Evolutionary conservation across 2,329 filamentous ascomycete species (phyloP).

Genomic region (Plenodomus biglobosus): DNA sequence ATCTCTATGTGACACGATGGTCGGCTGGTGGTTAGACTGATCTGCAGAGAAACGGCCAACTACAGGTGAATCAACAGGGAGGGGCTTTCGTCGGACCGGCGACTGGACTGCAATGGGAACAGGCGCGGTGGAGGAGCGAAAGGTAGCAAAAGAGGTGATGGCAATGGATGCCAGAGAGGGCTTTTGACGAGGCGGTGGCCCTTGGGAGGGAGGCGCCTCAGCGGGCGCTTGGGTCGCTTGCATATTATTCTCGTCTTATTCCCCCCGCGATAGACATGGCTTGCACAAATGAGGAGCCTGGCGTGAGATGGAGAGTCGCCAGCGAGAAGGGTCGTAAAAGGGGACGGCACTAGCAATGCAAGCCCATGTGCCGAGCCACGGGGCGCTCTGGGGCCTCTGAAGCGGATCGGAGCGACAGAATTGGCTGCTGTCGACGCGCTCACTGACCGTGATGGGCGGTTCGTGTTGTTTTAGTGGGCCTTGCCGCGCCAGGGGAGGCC

Average conservation of each 20-base stretch:
- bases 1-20: constrained; percentile 16
- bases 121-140: constrained; percentile 46
- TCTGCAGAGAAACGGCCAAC: constrained; percentile 47
- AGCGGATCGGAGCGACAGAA: constrained; percentile 34
- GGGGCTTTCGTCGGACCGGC: constrained; percentile 56
- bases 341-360: constrained; percentile 27
- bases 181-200: constrained; percentile 36
- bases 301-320: constrained; percentile 27
- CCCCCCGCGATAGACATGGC: constrained; percentile 33
- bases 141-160: constrained; percentile 49
- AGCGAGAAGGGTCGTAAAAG: constrained; percentile 33
- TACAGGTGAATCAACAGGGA: constrained; percentile 55
- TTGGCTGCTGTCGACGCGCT: constrained; percentile 32
- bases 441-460: constrained; percentile 20
- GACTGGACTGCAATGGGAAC: constrained; percentile 32
- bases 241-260: constrained; percentile 38
- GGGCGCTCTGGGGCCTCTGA: constrained; percentile 26
- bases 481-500: constrained; percentile 21
- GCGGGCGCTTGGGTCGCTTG: constrained; percentile 33
- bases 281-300: constrained; percentile 39
- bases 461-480: constrained; percentile 26
- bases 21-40: constrained; percentile 41
- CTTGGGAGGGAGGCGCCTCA: constrained; percentile 23
- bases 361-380: constrained; percentile 26
- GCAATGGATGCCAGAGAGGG: constrained; percentile 43